phyloP scores from a whole-genome alignment of 371 early-diverging fungal genomes.

The Lichtheimia ramosa region DNA sequence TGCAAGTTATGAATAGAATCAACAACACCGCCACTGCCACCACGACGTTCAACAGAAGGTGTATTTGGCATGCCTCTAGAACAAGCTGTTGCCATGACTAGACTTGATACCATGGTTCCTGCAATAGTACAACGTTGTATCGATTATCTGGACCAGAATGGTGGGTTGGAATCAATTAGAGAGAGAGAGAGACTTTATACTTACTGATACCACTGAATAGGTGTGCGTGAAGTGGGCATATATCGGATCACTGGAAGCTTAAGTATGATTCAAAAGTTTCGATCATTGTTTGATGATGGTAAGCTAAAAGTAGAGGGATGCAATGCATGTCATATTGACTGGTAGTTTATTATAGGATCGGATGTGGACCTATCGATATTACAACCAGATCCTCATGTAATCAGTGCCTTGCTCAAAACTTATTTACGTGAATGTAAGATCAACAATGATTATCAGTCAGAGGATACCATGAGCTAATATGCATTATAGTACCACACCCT shows the following conservation, averaged over 20 bases:
- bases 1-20: conserved; percentile 1
- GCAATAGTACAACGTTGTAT: conserved; percentile 76
- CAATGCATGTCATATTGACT: not conserved
- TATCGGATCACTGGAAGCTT: conserved; percentile 62
- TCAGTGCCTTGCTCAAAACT: conserved; percentile 81
- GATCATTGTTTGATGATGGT: conserved; percentile 54
- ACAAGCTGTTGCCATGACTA: conserved; percentile 51
- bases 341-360: not conserved
- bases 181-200: not conserved
- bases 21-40: not conserved
- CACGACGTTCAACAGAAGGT: conserved; percentile 17
- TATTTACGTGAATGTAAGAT: conserved; percentile 74
- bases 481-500: conserved; percentile 43
- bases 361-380: conserved; percentile 1
- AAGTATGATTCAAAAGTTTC: conserved; percentile 53
- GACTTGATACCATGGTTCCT: conserved; percentile 60
- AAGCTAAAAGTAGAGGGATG: conserved; percentile 6
- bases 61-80: conserved; percentile 61
- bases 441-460: no score
- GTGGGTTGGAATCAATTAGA: conserved; percentile 13
- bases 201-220: not conserved
- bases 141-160: conserved; percentile 70
- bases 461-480: not conserved
- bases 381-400: conserved; percentile 73
- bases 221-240: conserved; percentile 49